These are phyloP conservation scores for Thalassiosira ordinaria DNA, from an alignment of 352 stramenopile species.

Conservation along the genomic window DNA sequence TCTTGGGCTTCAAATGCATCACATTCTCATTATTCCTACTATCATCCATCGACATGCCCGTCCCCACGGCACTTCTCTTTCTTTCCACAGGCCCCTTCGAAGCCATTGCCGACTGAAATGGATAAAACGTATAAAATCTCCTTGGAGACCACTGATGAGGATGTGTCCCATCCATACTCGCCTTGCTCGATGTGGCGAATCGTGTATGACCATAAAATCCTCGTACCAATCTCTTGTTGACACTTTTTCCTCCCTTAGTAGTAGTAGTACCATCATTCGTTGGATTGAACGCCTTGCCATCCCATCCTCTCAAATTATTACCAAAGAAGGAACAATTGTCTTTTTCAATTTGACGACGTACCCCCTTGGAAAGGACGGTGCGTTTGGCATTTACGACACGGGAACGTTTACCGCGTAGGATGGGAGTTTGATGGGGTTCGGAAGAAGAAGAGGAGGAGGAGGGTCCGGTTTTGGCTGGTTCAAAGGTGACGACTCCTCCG, in stretches of 20 bases:
- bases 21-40: neutral
- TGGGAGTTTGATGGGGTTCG: neutral
- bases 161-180: conserved; percentile 78
- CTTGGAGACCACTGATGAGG: conserved; percentile 65
- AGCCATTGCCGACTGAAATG: conserved; percentile 6
- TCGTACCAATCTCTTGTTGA: conserved; percentile 31
- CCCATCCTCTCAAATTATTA: conserved; percentile 26
- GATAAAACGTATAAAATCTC: neutral
- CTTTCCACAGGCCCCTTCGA: neutral
- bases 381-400: conserved; percentile 84
- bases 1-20: neutral
- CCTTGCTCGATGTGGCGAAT: conserved; percentile 74
- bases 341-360: conserved; percentile 65
- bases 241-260: neutral
- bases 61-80: neutral
- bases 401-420: conserved; percentile 31
- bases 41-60: neutral
- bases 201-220: conserved; percentile 68
- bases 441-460: neutral
- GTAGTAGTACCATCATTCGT: conserved; percentile 17
- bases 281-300: conserved; percentile 20
- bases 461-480: conserved; percentile 6
- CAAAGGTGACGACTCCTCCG: conserved; percentile 54
- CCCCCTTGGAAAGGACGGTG: conserved; percentile 66
- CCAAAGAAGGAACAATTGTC: conserved; percentile 21